These are phyloP conservation scores for Amanita fuliginea DNA, from an alignment of 768 basidiomycete genomes.

Conservation along the genomic window DNA sequence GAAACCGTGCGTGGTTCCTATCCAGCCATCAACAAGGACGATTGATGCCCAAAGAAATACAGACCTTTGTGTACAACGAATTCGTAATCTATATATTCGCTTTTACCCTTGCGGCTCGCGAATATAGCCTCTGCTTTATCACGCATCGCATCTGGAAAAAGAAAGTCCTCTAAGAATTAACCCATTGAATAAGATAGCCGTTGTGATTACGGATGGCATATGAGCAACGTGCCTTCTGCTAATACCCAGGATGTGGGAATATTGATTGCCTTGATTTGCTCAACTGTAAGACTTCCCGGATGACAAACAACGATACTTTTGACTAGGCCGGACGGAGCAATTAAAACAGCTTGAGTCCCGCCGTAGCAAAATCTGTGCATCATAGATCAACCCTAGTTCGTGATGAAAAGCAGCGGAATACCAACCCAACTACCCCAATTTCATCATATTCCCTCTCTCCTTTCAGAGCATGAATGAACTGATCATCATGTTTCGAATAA, in stretches of 20 bases:
- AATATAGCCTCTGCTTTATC: slow-evolving; percentile 25
- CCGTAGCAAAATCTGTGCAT: slow-evolving; percentile 32
- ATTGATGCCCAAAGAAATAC: background rate
- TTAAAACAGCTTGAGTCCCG: slow-evolving; percentile 24
- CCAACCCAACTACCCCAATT: slow-evolving; percentile 32
- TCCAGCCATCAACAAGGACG: background rate
- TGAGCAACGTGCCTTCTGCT: slow-evolving; percentile 24
- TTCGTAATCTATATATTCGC: slow-evolving; percentile 30
- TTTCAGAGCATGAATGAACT: slow-evolving; percentile 28
- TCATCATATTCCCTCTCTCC: slow-evolving; percentile 30
- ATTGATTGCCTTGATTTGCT: slow-evolving; percentile 25
- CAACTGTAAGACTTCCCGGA: slow-evolving; percentile 23
- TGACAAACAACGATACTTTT: slow-evolving; percentile 31
- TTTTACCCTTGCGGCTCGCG: slow-evolving; percentile 23
- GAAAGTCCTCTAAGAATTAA: slow-evolving; percentile 23
- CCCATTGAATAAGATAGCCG: background rate
- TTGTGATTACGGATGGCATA: background rate
- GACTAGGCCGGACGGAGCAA: slow-evolving; percentile 24
- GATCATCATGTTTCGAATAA: background rate
- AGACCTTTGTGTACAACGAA: slow-evolving; percentile 33
- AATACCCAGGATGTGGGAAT: slow-evolving; percentile 28
- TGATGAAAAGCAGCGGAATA: background rate
- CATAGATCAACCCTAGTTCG: background rate
- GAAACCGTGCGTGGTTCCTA: slow-evolving; percentile 38
- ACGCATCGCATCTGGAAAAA: slow-evolving; percentile 20